phyloP scores from a whole-genome alignment of 495 filamentous ascomycete species.

The Podospora tetraspora region DNA sequence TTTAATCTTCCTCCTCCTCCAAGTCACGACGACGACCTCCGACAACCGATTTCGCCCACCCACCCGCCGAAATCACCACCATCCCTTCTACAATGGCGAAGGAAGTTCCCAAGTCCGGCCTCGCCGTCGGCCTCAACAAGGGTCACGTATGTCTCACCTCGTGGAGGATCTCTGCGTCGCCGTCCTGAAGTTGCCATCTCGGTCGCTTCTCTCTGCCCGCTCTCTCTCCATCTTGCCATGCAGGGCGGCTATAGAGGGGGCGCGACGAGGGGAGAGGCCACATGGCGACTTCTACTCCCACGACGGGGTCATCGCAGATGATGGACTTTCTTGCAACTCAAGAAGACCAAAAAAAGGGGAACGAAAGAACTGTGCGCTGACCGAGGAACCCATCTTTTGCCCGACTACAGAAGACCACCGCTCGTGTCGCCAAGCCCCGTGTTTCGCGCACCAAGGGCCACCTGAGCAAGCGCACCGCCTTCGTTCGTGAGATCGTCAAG shows the following conservation, averaged over 20 bases:
- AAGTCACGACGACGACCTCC: slow-evolving; percentile 21
- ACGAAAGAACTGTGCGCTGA: slow-evolving; percentile 32
- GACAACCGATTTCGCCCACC: slow-evolving; percentile 22
- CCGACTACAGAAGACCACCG: slow-evolving; percentile 76
- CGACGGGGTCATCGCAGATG: slow-evolving; percentile 21
- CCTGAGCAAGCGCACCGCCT: slow-evolving; percentile 85
- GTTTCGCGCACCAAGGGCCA: slow-evolving; percentile 87
- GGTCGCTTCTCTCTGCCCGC: background rate
- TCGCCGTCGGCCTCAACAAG: slow-evolving; percentile 78
- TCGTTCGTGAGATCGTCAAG: slow-evolving; percentile 87
- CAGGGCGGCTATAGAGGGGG: background rate
- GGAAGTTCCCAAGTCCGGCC: slow-evolving; percentile 55
- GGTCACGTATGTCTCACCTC: slow-evolving; percentile 76
- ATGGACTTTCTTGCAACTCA: slow-evolving; percentile 22
- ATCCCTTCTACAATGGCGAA: slow-evolving; percentile 32
- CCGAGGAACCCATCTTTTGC: slow-evolving; percentile 35
- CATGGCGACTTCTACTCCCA: slow-evolving; percentile 2
- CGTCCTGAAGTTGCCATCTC: slow-evolving; percentile 21
- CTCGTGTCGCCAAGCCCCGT: slow-evolving; percentile 75
- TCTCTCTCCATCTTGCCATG: background rate
- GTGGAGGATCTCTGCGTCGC: slow-evolving; percentile 56
- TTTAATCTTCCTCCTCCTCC: slow-evolving; percentile 9
- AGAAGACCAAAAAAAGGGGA: slow-evolving; percentile 3
- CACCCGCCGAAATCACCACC: slow-evolving; percentile 13
- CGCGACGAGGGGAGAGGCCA: background rate